Evolutionary conservation across 805 yeast species (phyloP).

Genomic region (Nakazawaea ambrosiae): DNA sequence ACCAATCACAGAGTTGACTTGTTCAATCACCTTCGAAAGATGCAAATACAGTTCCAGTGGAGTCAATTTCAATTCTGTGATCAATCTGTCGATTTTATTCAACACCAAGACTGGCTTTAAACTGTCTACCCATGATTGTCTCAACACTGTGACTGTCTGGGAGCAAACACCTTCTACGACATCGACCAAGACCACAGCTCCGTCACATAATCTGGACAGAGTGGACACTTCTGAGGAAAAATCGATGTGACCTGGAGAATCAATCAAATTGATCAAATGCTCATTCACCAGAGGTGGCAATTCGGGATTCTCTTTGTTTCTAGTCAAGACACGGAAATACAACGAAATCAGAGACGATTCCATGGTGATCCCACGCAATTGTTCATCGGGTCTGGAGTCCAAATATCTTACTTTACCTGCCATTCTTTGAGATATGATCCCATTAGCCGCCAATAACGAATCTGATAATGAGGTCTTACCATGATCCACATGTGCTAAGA

Average conservation of each 20-base stretch:
- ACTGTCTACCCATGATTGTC: conserved; percentile 95
- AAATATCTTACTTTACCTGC: conserved; percentile 93
- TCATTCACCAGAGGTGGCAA: conserved; percentile 48
- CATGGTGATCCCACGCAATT: conserved; percentile 94
- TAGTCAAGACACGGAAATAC: conserved; percentile 66
- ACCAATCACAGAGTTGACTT: conserved; percentile 91
- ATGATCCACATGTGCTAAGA: conserved; percentile 96
- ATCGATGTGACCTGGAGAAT: conserved; percentile 99
- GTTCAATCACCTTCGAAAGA: conserved; percentile 73
- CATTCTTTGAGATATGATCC: conserved; percentile 88
- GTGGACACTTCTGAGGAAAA: conserved; percentile 95
- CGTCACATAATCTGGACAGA: conserved; percentile 93
- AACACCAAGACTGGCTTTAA: conserved; percentile 81
- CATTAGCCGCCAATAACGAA: conserved; percentile 88
- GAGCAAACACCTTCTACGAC: conserved; percentile 98
- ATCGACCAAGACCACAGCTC: conserved; percentile 91
- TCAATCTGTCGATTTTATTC: conserved; percentile 85
- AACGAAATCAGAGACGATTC: conserved; percentile 92
- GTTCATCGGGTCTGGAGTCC: conserved; percentile 95
- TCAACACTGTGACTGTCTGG: conserved; percentile 87
- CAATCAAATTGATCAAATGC: conserved; percentile 84
- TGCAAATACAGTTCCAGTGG: conserved; percentile 84
- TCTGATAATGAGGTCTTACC: conserved; percentile 96
- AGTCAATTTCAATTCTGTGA: conserved; percentile 73
- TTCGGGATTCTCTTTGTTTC: conserved; percentile 24